phyloP scores from a whole-genome alignment of 371 early-diverging fungal genomes.

The Mortierella polycephala region DNA sequence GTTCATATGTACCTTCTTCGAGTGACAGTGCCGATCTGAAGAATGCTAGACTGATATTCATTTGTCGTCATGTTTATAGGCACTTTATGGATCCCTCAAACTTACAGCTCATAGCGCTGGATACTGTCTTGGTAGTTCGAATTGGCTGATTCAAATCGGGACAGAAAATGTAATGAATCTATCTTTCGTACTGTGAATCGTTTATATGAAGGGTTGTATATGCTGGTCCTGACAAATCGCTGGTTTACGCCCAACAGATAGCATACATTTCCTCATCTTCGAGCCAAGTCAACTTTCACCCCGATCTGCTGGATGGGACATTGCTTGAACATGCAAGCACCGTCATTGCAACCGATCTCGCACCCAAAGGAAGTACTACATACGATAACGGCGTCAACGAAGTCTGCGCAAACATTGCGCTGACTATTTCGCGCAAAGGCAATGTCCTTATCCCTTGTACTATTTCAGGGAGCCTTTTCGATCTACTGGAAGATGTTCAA shows the following conservation, averaged over 20 bases:
- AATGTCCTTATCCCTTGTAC: slow-evolving; percentile 78
- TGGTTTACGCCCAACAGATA: slow-evolving; percentile 53
- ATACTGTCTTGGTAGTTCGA: slow-evolving; percentile 51
- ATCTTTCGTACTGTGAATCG: not conserved
- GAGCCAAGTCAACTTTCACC: slow-evolving; percentile 68
- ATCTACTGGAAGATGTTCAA: slow-evolving; percentile 72
- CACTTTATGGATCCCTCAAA: slow-evolving; percentile 40
- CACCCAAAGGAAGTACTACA: slow-evolving; percentile 31
- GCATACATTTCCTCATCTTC: slow-evolving; percentile 77
- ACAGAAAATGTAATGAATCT: slow-evolving; percentile 36
- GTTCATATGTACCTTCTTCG: too few species aligned
- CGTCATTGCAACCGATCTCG: slow-evolving; percentile 61
- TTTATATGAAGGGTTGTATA: too few species aligned
- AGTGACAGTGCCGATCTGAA: too few species aligned
- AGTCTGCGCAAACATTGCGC: slow-evolving; percentile 52
- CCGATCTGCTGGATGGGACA: slow-evolving; percentile 72
- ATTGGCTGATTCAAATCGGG: slow-evolving; percentile 52
- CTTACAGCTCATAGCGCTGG: slow-evolving; percentile 50
- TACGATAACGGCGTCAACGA: slow-evolving; percentile 49
- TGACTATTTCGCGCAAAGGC: slow-evolving; percentile 69
- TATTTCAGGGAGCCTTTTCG: slow-evolving; percentile 79
- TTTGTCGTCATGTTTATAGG: slow-evolving; percentile 15
- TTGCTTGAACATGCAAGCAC: slow-evolving; percentile 69
- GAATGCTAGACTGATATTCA: not conserved
- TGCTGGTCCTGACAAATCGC: too few species aligned